A percentile compares a stretch with the other conserved stretches of the same genome.
phyloP scores from a whole-genome alignment of 2,329 filamentous ascomycete genomes.

The Scolecobasidium constrictum region DNA sequence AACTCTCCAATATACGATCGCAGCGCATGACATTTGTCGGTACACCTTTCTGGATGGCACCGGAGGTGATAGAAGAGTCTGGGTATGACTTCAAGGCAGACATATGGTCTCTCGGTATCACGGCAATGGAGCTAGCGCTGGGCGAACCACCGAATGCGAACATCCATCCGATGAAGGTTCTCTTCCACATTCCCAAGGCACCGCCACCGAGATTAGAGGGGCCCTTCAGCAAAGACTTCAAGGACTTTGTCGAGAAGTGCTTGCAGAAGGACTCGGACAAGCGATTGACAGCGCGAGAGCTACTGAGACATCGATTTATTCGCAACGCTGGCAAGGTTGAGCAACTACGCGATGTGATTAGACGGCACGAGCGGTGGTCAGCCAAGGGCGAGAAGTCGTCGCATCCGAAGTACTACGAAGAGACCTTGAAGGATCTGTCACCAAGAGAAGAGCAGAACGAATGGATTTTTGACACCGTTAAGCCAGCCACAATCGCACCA shows the following conservation, averaged over 20 bases:
- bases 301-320: slow-evolving; percentile 83
- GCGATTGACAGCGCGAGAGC: slow-evolving; percentile 73
- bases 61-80: slow-evolving; percentile 96
- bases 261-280: slow-evolving; percentile 84
- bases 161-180: slow-evolving; percentile 96
- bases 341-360: slow-evolving; percentile 74
- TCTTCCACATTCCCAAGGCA: slow-evolving; percentile 95
- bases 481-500: slow-evolving; percentile 29
- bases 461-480: slow-evolving; percentile 94
- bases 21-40: slow-evolving; percentile 96
- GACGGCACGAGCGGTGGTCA: slow-evolving; percentile 73
- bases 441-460: slow-evolving; percentile 60
- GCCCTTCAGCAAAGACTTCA: slow-evolving; percentile 78
- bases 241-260: slow-evolving; percentile 84
- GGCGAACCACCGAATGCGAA: slow-evolving; percentile 92
- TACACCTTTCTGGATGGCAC: slow-evolving; percentile 99
- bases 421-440: slow-evolving; percentile 54
- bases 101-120: slow-evolving; percentile 95
- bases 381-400: slow-evolving; percentile 54
- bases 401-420: slow-evolving; percentile 81
- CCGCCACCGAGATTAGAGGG: slow-evolving; percentile 78
- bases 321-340: slow-evolving; percentile 79
- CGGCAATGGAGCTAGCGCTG: slow-evolving; percentile 79
- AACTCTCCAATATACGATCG: slow-evolving; percentile 94
- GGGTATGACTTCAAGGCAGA: slow-evolving; percentile 97